Percentiles rank a stretch among this genome's conserved stretches.
These are phyloP conservation scores for Eleusine indica DNA, from an alignment of 176 grass and related monocot species.

Conservation along the genomic window DNA sequence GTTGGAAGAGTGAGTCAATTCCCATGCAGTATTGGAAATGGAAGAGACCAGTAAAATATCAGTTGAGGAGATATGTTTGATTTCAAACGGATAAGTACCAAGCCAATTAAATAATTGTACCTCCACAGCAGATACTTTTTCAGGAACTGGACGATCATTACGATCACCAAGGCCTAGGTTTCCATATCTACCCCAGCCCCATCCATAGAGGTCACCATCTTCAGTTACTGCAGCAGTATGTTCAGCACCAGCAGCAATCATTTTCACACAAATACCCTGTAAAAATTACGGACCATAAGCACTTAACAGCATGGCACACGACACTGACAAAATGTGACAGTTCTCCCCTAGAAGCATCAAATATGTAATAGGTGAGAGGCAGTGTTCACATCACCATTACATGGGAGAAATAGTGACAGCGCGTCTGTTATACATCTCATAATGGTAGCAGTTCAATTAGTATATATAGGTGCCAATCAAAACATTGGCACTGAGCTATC, in stretches of 20 bases:
- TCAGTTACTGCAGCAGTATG: slow-evolving; percentile 96
- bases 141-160: slow-evolving; percentile 81
- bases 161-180: slow-evolving; percentile 97
- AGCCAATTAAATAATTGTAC: slow-evolving; percentile 39
- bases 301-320: slow-evolving; percentile 11
- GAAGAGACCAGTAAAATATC: not conserved
- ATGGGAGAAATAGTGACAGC: slow-evolving; percentile 5
- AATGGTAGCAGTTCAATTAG: not conserved
- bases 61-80: slow-evolving; percentile 7
- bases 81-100: slow-evolving; percentile 6
- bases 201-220: slow-evolving; percentile 96
- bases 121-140: slow-evolving; percentile 79
- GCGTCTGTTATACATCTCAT: not conserved
- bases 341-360: slow-evolving; percentile 8
- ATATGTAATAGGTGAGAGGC: slow-evolving; percentile 1
- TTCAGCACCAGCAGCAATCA: slow-evolving; percentile 97
- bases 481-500: not conserved
- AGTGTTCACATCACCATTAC: slow-evolving; percentile 33
- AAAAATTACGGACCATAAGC: slow-evolving; percentile 40
- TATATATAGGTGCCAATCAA: slow-evolving; percentile 4
- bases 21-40: slow-evolving; percentile 20
- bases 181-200: slow-evolving; percentile 98
- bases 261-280: slow-evolving; percentile 91
- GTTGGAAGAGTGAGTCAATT: slow-evolving; percentile 5
- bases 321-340: not conserved